Conservation (phyloP, 768 basidiomycete species). For the Kwoniella bestiolae region DNA sequence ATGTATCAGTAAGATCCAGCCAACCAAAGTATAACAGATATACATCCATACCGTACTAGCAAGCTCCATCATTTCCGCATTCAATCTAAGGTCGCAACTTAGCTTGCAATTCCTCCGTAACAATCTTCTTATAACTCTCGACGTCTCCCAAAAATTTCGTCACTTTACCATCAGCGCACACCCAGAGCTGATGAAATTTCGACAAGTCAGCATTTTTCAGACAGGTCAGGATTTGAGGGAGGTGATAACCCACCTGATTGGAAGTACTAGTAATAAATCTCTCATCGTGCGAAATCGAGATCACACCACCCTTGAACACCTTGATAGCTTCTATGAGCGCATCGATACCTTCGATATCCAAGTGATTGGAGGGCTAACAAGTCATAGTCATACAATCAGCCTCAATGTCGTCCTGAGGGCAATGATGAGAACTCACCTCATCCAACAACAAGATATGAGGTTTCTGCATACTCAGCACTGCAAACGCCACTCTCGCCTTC, state of each 20-base stretch:
- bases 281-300: slow-evolving; percentile 80
- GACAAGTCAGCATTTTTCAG: background rate
- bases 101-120: slow-evolving; percentile 24
- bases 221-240: slow-evolving; percentile 22
- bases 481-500: slow-evolving; percentile 93
- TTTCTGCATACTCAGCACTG: slow-evolving; percentile 77
- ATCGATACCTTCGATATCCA: slow-evolving; percentile 97
- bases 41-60: background rate
- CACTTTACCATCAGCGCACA: slow-evolving; percentile 82
- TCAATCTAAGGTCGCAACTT: slow-evolving; percentile 19
- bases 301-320: slow-evolving; percentile 86
- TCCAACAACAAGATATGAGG: slow-evolving; percentile 93
- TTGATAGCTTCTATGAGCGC: slow-evolving; percentile 79
- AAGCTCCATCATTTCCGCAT: background rate
- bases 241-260: slow-evolving; percentile 66
- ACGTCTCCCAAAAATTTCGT: slow-evolving; percentile 87
- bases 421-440: slow-evolving; percentile 66
- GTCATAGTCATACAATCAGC: background rate
- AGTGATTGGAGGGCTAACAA: slow-evolving; percentile 82
- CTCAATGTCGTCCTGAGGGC: too few relatives aligned
- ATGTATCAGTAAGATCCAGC: too few relatives aligned
- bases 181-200: slow-evolving; percentile 72
- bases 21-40: background rate
- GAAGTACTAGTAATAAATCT: slow-evolving; percentile 90
- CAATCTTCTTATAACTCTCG: slow-evolving; percentile 73